Conservation (phyloP, 148 eudicot genomes). For the Rhododendron vialii region DNA sequence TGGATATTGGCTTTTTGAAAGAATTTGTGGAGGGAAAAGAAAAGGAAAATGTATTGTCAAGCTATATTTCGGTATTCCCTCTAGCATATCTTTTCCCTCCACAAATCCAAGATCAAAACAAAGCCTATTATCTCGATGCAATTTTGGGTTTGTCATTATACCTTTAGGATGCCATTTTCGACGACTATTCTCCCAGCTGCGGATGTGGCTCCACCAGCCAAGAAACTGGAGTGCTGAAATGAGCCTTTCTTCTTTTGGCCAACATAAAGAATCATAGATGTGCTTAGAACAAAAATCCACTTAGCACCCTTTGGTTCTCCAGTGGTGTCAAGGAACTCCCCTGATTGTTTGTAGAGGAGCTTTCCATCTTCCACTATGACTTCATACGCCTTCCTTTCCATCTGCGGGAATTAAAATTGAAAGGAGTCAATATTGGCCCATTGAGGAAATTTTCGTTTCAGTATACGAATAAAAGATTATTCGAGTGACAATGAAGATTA, state of each 20-base stretch:
- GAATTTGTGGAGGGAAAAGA: background rate
- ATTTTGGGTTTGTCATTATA: slow-evolving; percentile 14
- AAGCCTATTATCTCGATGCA: background rate
- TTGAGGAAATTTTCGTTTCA: background rate
- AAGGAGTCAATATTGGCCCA: background rate
- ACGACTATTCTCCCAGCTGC: slow-evolving; percentile 94
- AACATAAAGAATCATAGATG: slow-evolving; percentile 74
- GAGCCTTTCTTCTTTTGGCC: slow-evolving; percentile 88
- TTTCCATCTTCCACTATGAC: slow-evolving; percentile 65
- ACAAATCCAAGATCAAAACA: background rate
- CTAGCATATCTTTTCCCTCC: background rate
- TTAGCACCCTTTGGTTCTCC: slow-evolving; percentile 55
- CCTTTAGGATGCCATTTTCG: slow-evolving; percentile 77
- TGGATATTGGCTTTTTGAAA: background rate
- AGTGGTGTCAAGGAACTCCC: slow-evolving; percentile 63
- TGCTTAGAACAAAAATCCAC: slow-evolving; percentile 96
- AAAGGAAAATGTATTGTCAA: background rate
- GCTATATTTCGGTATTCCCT: background rate
- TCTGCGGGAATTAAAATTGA: slow-evolving; percentile 33
- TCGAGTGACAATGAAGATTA: background rate
- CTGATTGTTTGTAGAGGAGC: slow-evolving; percentile 50
- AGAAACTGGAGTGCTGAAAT: slow-evolving; percentile 96
- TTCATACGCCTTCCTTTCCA: slow-evolving; percentile 84
- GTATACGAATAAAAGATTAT: background rate
- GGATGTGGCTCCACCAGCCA: slow-evolving; percentile 96